Percentiles rank a stretch among this genome's conserved stretches.
Conservation (phyloP, 192 early-diverging fungal species). For the Physocladia obscura region DNA sequence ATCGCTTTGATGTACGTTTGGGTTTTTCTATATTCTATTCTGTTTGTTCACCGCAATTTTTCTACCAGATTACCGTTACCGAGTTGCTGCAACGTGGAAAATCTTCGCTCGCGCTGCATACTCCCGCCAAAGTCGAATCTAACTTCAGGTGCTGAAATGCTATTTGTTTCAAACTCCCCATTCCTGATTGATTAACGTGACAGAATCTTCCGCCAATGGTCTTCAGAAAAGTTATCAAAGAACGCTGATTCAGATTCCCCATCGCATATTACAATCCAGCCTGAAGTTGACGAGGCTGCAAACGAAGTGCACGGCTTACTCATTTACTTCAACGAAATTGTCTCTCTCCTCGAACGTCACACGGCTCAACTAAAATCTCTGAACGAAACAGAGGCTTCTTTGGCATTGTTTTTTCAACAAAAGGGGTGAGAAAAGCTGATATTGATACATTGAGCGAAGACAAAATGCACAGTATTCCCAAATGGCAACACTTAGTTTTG, state of each 20-base stretch:
- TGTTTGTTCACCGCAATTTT: not conserved
- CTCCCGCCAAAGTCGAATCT: slow-evolving; percentile 46
- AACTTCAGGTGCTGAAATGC: slow-evolving; percentile 36
- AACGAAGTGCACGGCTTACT: slow-evolving; percentile 47
- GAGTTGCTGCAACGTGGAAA: slow-evolving; percentile 23
- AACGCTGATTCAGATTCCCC: slow-evolving; percentile 21
- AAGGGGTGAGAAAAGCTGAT: slow-evolving; percentile 52
- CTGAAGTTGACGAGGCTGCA: slow-evolving; percentile 55
- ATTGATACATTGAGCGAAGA: no score
- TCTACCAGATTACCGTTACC: slow-evolving; percentile 21
- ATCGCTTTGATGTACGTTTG: slow-evolving; percentile 28
- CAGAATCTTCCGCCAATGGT: slow-evolving; percentile 52
- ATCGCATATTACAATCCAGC: slow-evolving; percentile 52
- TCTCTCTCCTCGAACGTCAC: slow-evolving; percentile 42
- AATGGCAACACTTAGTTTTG: no score
- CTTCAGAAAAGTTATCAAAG: slow-evolving; percentile 41
- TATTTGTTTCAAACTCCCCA: no score
- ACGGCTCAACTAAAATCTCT: slow-evolving; percentile 35
- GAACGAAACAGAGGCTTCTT: slow-evolving; percentile 49
- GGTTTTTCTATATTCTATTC: not conserved
- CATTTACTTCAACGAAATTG: slow-evolving; percentile 43
- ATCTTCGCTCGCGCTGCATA: slow-evolving; percentile 40
- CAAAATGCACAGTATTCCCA: no score
- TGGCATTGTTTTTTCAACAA: slow-evolving; percentile 54
- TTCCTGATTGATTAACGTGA: no score